A percentile compares a stretch with the other conserved stretches of the same genome.
These are phyloP conservation scores for Polytolypa hystricis DNA, from an alignment of 2,329 filamentous ascomycete genomes.

Conservation along the genomic window DNA sequence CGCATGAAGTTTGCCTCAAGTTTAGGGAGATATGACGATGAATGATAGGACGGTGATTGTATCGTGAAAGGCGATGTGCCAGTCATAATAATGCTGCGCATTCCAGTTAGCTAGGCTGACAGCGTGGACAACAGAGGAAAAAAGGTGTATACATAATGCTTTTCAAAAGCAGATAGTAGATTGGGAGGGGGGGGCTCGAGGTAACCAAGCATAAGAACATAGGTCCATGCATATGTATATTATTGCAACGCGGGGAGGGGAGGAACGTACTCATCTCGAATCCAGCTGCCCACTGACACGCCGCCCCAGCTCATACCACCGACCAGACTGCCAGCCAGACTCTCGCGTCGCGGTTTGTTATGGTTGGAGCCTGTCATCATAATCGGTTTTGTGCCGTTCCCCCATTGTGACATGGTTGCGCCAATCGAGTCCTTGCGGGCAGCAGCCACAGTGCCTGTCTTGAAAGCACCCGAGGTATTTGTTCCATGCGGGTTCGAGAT, in stretches of 20 bases:
- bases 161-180: too few relatives aligned
- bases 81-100: conserved; percentile 75
- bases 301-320: conserved; percentile 96
- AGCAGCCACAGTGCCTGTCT: conserved; percentile 22
- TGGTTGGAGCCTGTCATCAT: conserved; percentile 41
- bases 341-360: conserved; percentile 46
- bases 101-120: conserved; percentile 8
- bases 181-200: too few relatives aligned
- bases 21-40: conserved; percentile 90
- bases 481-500: conserved; percentile 33
- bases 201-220: too few relatives aligned
- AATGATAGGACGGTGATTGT: conserved; percentile 91
- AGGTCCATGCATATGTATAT: background rate
- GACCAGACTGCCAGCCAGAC: conserved; percentile 49
- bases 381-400: conserved; percentile 49
- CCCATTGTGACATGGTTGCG: conserved; percentile 42
- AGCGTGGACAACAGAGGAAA: conserved; percentile 13
- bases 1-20: conserved; percentile 96
- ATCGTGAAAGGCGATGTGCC: conserved; percentile 88
- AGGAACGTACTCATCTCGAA: conserved; percentile 84
- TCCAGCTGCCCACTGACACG: conserved; percentile 91
- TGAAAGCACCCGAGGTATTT: conserved; percentile 26
- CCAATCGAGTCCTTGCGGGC: conserved; percentile 46
- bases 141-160: background rate
- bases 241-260: too few relatives aligned